Base-by-base conservation (phyloP, 176 grass and related monocot species). In the Paspalum vaginatum region DNA sequence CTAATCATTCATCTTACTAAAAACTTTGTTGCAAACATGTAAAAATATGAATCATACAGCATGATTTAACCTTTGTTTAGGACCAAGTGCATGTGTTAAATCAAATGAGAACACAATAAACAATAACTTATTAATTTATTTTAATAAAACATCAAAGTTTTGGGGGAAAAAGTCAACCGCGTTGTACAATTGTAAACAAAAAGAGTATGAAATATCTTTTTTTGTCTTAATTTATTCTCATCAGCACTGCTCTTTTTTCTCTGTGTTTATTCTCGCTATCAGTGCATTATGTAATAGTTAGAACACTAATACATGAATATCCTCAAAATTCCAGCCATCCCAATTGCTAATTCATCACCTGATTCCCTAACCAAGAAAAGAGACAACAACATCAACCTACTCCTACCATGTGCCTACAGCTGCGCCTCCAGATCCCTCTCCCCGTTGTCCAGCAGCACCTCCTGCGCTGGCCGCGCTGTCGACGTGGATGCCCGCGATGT, bases 391-490 rank as follows among this genome's bases (percentile, higher is more conserved):
- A 70, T 11, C 41, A n/a, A 9, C 55, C 11, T 82, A 53, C 76
- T 22, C n/a, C 85, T 87, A 78, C 5, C 4, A 50, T 61, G 44
- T 18, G 27, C 1, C 22, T 61, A 84, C 70, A 48, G 67, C 6
- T 89, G 87, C 70, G 77, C 87, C 70, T 89, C 87, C 16, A 89
- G 82, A 64, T 89, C 87, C 82, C 76, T 60, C 41, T 85, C 87
- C 70, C 38, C 38, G 0, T 74, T 62, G 5, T 73, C 75, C n/a
- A 51, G 22, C 45, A 20, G 24, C 45, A 16, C 44, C 15, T 7
- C 68, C 7, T n/a, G 60, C 20, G 62, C 20, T 16, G 61, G 44
- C 22, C n/a, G 17, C 27, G 9, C 17, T 20, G 25, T 18, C 32
- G 45, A 75, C 10, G 54, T 74, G 20, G 65, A 74, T 4, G 24